Base-by-base conservation (phyloP, 257 asterid species). In the Solanum ahanhuiri region DNA sequence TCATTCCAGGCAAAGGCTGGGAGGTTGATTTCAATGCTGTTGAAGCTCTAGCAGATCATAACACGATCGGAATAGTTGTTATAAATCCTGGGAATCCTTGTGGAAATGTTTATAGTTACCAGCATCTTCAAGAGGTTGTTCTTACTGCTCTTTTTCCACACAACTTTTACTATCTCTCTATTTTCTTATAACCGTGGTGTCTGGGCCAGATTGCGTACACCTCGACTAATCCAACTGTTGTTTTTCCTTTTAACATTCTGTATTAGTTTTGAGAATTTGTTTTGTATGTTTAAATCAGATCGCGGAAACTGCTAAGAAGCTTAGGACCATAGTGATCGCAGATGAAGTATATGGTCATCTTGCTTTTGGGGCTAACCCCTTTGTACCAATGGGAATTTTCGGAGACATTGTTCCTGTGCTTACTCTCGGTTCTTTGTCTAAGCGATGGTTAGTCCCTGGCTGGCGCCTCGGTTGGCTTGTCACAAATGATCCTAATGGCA, bases 381-480 rank as follows among this genome's bases (percentile, higher is more conserved):
- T 95, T 85, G 96, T 96, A 48, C 91, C 99, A 0, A 95, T 96
- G 99, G 98, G 98, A 31, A 90, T 89, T 87, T 95, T 95, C 85
- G 98, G 97, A 82, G 88, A 93, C 1, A 17, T 93, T 69, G 92
- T 93, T 17, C 98, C 96, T 0, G 94, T 96, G 83, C 83, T 96
- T 31, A 96, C 98, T 41, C 93, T 96, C 9, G 99, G 99, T 1
- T 94, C 99, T 5, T 64, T 96, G 86, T 95, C 99, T 2, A 96
- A 96, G 90, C 91, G 99, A 91, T 96, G 98, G 98, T 76, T 96
- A 81, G 98, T 96, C 1, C 99, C 99, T 1, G 99, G 99, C 48
- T 96, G 98, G 98, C 96, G 98, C 43, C 93, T 96, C 0, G 99
- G 99, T 72, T 96, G 99, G 99, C 85, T 96, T 76, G 99, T 94